phyloP scores from a whole-genome alignment of 257 asterid genomes.

The Jaltomata sinuosa region DNA sequence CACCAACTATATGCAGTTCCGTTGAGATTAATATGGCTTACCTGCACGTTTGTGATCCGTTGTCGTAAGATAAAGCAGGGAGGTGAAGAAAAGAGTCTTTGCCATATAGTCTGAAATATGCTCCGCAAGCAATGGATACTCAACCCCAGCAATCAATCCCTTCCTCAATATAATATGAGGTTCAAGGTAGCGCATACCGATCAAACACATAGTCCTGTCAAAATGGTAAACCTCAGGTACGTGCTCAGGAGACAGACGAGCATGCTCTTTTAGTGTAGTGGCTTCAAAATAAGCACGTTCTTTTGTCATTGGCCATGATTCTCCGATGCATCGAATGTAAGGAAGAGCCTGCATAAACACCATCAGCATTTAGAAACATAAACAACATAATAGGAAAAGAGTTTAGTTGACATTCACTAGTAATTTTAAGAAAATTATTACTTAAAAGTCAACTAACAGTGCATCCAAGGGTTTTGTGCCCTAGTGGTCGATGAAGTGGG shows the following conservation, averaged over 20 bases:
- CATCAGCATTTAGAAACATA: neutral
- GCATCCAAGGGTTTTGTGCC: too few species aligned
- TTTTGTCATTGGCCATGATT: conserved; percentile 96
- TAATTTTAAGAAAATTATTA: neutral
- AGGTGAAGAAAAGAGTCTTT: conserved; percentile 72
- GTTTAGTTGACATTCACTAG: neutral
- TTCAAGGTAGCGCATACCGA: conserved; percentile 86
- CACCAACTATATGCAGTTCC: neutral
- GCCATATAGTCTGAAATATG: conserved; percentile 84
- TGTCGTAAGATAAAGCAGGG: conserved; percentile 82
- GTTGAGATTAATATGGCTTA: conserved; percentile 7
- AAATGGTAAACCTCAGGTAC: conserved; percentile 96
- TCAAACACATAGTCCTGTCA: conserved; percentile 77
- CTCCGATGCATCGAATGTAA: conserved; percentile 83
- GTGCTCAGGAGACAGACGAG: conserved; percentile 63
- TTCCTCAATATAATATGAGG: conserved; percentile 90
- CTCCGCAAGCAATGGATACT: conserved; percentile 83
- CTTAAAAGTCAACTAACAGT: neutral
- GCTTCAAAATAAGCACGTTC: conserved; percentile 95
- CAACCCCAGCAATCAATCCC: conserved; percentile 79
- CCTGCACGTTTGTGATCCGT: conserved; percentile 84
- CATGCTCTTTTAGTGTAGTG: conserved; percentile 53
- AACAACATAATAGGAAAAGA: neutral
- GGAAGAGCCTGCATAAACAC: conserved; percentile 81
- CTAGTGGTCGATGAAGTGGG: too few species aligned